phyloP scores from a whole-genome alignment of 495 filamentous ascomycete genomes.

The Neurospora sp. region DNA sequence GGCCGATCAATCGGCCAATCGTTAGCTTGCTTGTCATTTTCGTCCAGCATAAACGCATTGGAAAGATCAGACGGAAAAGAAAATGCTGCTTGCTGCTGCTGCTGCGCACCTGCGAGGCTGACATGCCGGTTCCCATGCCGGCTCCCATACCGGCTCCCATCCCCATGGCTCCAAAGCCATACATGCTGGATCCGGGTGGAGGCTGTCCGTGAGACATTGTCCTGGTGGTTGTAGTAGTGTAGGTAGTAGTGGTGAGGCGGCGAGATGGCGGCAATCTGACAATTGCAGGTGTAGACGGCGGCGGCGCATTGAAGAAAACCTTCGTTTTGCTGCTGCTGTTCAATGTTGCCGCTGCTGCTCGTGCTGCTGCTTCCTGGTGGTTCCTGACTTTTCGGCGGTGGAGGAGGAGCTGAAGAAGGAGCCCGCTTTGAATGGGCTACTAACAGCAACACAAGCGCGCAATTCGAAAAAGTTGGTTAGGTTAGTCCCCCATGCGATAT shows the following conservation, averaged over 20 bases:
- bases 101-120: constrained; percentile 7
- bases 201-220: constrained; percentile 32
- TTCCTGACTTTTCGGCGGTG: neutral
- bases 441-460: neutral
- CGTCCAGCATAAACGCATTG: neutral
- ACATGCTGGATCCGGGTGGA: constrained; percentile 21
- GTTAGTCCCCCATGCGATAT: neutral
- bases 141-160: constrained; percentile 1
- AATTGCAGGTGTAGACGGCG: neutral
- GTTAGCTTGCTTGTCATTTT: constrained; percentile 10
- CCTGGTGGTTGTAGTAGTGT: neutral
- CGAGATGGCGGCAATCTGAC: constrained; percentile 2
- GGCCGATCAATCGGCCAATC: constrained; percentile 3
- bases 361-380: neutral
- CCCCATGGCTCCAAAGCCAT: constrained; percentile 17
- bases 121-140: neutral
- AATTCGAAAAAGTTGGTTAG: neutral
- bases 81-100: neutral
- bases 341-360: neutral
- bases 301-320: neutral
- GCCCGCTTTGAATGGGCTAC: neutral
- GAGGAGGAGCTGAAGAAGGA: neutral
- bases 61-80: neutral
- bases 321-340: neutral
- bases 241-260: neutral